A percentile compares a stretch with the other conserved stretches of the same genome.
These are phyloP conservation scores for Penicillium sp. DNA, from an alignment of 2,329 filamentous ascomycete species.

Conservation along the genomic window DNA sequence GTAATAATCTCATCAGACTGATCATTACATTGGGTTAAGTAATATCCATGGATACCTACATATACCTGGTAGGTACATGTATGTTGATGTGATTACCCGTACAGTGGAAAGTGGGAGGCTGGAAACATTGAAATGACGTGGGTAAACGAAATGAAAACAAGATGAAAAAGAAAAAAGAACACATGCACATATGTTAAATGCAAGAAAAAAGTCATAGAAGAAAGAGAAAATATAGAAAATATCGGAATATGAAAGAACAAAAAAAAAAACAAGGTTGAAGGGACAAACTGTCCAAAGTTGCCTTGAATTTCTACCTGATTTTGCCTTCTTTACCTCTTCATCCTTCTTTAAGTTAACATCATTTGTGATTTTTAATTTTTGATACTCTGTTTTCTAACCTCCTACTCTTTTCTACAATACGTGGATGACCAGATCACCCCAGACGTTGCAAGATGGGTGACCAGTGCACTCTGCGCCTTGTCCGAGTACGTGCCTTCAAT, in stretches of 20 bases:
- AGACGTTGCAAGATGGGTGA: conserved; percentile 10
- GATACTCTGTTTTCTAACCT: background rate
- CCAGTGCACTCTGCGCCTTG: conserved; percentile 15
- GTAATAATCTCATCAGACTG: background rate
- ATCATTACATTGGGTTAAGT: background rate
- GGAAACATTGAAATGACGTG: background rate
- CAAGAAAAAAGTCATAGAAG: background rate
- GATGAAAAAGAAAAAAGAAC: background rate
- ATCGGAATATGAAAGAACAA: background rate
- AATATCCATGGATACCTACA: no score
- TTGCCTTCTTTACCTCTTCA: background rate
- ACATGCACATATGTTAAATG: background rate
- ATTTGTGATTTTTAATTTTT: no score
- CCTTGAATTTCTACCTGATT: background rate
- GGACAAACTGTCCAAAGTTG: background rate
- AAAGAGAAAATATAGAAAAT: background rate
- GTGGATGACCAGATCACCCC: background rate
- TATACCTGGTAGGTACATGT: no score
- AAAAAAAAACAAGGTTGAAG: background rate
- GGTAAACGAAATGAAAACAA: background rate
- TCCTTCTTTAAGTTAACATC: background rate
- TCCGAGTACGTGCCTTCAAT: conserved; percentile 13
- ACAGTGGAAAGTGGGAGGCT: background rate
- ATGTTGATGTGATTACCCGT: background rate
- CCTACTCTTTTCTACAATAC: no score